Evolutionary conservation across 306 rosid genomes (phyloP).

Genomic region (Heteromeles arbutifolia): DNA sequence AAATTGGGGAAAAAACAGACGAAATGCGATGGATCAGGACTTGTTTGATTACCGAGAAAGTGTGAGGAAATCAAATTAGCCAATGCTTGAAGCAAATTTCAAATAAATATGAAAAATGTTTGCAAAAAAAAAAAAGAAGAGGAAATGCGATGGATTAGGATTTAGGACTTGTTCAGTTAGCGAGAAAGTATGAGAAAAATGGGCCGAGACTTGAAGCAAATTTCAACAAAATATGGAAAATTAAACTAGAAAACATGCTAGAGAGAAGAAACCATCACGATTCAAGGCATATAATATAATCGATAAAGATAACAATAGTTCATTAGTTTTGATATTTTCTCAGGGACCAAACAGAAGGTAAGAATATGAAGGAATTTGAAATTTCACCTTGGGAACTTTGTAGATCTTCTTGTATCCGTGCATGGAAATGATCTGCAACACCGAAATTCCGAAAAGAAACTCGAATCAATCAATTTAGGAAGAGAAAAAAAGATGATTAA

Average conservation of each 20-base stretch:
- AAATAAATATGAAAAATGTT: neutral
- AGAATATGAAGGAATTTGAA: neutral
- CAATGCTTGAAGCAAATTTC: neutral
- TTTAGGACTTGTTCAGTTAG: neutral
- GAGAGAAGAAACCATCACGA: neutral
- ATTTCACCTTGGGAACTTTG: conserved; percentile 44
- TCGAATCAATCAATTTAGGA: neutral
- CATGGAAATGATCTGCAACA: conserved; percentile 47
- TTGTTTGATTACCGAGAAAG: neutral
- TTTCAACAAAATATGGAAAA: neutral
- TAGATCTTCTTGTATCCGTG: conserved; percentile 68
- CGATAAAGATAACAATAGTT: neutral
- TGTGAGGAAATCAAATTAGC: neutral
- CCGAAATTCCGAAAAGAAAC: neutral
- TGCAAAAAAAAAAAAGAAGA: too few species aligned
- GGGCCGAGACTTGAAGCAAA: neutral
- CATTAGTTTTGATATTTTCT: neutral
- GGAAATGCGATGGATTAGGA: neutral
- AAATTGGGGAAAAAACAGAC: neutral
- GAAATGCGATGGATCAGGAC: neutral
- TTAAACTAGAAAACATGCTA: neutral
- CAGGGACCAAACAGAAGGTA: conserved; percentile 7
- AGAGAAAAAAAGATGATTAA: neutral
- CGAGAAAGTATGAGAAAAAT: neutral
- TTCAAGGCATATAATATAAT: neutral